A percentile compares a stretch with the other conserved stretches of the same genome.
Conservation (phyloP, 2,329 filamentous ascomycete species). For the Colletotrichum siamense region DNA sequence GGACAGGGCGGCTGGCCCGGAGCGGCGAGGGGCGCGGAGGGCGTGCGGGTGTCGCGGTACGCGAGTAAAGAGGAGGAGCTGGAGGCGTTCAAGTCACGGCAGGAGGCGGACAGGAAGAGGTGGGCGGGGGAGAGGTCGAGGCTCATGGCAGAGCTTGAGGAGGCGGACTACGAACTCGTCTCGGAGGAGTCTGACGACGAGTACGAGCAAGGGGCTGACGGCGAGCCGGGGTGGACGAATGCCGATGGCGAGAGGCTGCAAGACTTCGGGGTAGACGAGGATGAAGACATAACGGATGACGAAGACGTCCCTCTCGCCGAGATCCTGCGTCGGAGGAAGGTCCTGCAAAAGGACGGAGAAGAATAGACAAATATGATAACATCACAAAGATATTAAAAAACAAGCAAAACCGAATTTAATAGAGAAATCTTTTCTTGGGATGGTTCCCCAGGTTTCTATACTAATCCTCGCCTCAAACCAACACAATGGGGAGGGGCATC, state of each 20-base stretch:
- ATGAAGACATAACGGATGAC: constrained; percentile 55
- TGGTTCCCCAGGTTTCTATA: constrained; percentile 16
- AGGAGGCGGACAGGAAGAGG: constrained; percentile 51
- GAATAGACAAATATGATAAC: neutral
- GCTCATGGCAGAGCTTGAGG: constrained; percentile 57
- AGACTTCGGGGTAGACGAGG: constrained; percentile 83
- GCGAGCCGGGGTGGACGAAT: constrained; percentile 69
- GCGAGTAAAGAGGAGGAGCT: constrained; percentile 49
- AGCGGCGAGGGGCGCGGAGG: constrained; percentile 37
- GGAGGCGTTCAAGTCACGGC: constrained; percentile 54
- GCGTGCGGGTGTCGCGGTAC: constrained; percentile 36
- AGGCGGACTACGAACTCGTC: constrained; percentile 53
- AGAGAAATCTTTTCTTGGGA: constrained; percentile 5
- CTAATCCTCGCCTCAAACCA: constrained; percentile 16
- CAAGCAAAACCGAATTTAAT: neutral
- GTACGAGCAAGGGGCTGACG: constrained; percentile 53
- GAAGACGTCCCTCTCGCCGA: constrained; percentile 74
- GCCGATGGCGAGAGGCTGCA: constrained; percentile 75
- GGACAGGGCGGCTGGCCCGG: constrained; percentile 40
- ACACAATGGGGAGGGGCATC: constrained; percentile 16
- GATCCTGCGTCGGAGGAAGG: constrained; percentile 63
- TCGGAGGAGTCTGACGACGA: constrained; percentile 63
- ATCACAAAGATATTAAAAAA: constrained; percentile 25
- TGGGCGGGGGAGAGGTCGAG: constrained; percentile 34
- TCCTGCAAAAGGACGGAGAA: constrained; percentile 33